Conservation (phyloP, 2,329 filamentous ascomycete genomes). For the Fusarium nygamai region DNA sequence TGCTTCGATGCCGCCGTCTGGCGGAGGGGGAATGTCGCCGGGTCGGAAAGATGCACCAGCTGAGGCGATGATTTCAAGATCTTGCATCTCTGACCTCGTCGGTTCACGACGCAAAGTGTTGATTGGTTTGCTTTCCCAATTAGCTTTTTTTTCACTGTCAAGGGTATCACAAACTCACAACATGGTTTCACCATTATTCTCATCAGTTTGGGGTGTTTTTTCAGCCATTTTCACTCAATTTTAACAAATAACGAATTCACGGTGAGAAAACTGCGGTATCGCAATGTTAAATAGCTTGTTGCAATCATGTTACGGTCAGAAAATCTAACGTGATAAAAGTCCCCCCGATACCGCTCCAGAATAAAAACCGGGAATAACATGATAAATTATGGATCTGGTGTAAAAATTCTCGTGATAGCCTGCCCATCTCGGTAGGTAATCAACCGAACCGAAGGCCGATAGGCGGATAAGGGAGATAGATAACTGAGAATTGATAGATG, state of each 20-base stretch:
- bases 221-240: not conserved
- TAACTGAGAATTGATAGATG: not conserved
- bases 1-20: slow-evolving; percentile 42
- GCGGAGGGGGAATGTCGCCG: slow-evolving; percentile 23
- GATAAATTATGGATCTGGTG: not conserved
- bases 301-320: not conserved
- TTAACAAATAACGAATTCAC: too few species aligned
- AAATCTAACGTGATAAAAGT: not conserved
- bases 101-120: not conserved
- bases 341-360: not conserved
- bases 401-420: slow-evolving; percentile 1
- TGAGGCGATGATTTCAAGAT: slow-evolving; percentile 12
- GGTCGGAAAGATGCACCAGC: slow-evolving; percentile 14
- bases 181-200: not conserved
- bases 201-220: not conserved
- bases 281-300: not conserved
- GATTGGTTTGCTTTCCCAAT: not conserved
- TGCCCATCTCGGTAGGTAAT: not conserved
- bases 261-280: not conserved
- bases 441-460: not conserved
- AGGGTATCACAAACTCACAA: not conserved
- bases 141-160: not conserved
- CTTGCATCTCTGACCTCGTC: slow-evolving; percentile 17
- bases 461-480: not conserved
- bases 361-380: not conserved